These are phyloP conservation scores for Apostasia ramifera DNA, from an alignment of 106 monocot genomes.

Conservation along the genomic window DNA sequence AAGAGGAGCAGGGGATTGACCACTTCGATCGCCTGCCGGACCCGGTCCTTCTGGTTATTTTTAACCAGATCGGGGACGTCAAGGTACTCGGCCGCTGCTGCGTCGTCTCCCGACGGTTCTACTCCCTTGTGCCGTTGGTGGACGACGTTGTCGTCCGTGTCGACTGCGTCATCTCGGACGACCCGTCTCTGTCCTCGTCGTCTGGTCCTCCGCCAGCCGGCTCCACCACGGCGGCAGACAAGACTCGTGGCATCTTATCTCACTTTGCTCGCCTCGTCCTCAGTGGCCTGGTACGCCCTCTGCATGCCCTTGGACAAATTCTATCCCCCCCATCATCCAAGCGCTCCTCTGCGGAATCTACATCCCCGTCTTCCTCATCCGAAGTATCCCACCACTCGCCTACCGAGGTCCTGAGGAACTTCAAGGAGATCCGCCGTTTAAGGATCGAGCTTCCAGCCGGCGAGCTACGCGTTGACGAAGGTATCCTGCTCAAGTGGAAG, in stretches of 20 bases:
- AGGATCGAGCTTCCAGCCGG: constrained; percentile 53
- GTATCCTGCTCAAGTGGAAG: constrained; percentile 59
- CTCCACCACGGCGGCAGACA: constrained; percentile 12
- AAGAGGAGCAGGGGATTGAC: constrained; percentile 21
- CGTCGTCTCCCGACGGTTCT: constrained; percentile 59
- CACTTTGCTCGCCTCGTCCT: constrained; percentile 39
- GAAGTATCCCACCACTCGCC: constrained; percentile 64
- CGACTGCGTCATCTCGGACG: constrained; percentile 81
- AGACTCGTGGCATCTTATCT: constrained; percentile 26
- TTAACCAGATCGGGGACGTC: constrained; percentile 46
- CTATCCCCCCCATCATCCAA: constrained; percentile 11
- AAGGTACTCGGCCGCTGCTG: constrained; percentile 52
- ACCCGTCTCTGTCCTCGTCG: constrained; percentile 27
- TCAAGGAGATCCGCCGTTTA: constrained; percentile 35
- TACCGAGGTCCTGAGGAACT: constrained; percentile 49
- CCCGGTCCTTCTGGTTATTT: constrained; percentile 30
- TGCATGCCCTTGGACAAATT: constrained; percentile 45
- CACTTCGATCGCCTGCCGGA: constrained; percentile 59
- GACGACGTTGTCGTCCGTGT: constrained; percentile 69
- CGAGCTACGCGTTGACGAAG: constrained; percentile 47
- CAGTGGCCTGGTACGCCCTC: constrained; percentile 31
- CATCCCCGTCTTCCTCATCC: constrained; percentile 4
- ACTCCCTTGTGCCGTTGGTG: constrained; percentile 43
- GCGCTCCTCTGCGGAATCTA: not conserved
- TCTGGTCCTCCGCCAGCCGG: not conserved